Base-by-base conservation (phyloP, 2,329 filamentous ascomycete genomes). In the Arthroderma uncinatum region DNA sequence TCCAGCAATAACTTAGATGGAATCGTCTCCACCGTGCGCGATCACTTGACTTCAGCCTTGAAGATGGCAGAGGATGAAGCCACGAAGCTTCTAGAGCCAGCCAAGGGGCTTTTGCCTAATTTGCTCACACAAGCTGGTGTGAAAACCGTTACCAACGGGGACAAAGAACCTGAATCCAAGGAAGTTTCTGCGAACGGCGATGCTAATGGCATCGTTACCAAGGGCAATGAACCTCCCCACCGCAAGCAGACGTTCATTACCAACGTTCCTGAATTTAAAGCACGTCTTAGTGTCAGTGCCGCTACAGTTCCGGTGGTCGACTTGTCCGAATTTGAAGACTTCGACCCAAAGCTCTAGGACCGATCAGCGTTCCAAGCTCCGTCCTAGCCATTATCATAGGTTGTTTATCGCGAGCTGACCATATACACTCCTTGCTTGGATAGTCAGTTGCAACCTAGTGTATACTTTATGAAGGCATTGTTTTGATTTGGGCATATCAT, bases 271-370 rank as follows among this genome's bases (percentile, higher is more conserved):
- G 79, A 81, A 30, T 96, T 86, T 79, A 95, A 93, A 78, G 83
- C 87, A 0, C 78, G 82, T 12, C 76, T 96, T 64, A 76, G 81
- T 59, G 80, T 89, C 28, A 93, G 84, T 61, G 78, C 80, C 21
- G 92, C 88, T 0, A 82, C 90, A 1, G 79, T 79, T 60, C 82
- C 91, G 0, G 81, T 87, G 30, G 84, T 81, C 66, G 86, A 93
- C 62, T 71, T 97, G 57, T 85, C 79, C 60, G 87, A 90, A 66
- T 97, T 92, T 71, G 87, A 95, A 69, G 92, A 96, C 59, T 77
- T 85, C 59, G 89, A 88, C 61, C 75, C 87, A 12, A 96, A 96
- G 75, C 78, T 96, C 58, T 92, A 70, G 79, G 30, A n/a, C 53
- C 36, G 28, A 28, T 14, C 16, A 42, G 16, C 7, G 19, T 19